These are phyloP conservation scores for Ambrosiella xylebori DNA, from an alignment of 2,329 filamentous ascomycete genomes.

Conservation along the genomic window DNA sequence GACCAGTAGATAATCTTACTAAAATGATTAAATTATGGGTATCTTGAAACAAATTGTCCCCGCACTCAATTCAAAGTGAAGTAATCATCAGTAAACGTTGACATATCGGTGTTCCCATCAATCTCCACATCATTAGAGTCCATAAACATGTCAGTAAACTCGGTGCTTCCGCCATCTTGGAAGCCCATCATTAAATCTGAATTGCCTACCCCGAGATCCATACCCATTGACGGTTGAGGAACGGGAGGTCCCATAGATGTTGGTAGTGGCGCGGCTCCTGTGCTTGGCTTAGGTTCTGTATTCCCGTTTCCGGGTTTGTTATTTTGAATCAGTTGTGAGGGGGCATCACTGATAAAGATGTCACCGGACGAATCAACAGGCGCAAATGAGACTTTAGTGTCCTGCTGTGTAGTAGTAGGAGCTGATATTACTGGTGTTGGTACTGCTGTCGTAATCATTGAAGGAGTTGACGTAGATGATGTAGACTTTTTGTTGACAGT, in stretches of 20 bases:
- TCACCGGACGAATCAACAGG: conserved; percentile 7
- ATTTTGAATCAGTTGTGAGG: conserved; percentile 9
- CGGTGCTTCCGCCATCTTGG: not conserved
- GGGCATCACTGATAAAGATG: conserved; percentile 8
- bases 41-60: not conserved
- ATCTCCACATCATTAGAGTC: conserved; percentile 6
- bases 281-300: conserved; percentile 14
- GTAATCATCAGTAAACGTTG: conserved; percentile 11
- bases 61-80: not conserved
- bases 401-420: not conserved
- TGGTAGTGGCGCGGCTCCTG: conserved; percentile 11
- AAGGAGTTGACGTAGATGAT: not conserved
- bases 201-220: not conserved
- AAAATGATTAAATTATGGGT: too few species aligned
- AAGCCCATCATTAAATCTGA: conserved; percentile 5
- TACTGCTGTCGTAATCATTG: not conserved
- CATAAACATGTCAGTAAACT: conserved; percentile 11
- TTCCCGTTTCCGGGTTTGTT: conserved; percentile 9
- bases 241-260: conserved; percentile 5
- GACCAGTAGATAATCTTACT: too few species aligned
- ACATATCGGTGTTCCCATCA: conserved; percentile 8
- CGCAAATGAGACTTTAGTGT: conserved; percentile 4
- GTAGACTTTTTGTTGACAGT: conserved; percentile 18
- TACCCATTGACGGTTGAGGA: not conserved
- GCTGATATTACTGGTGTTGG: not conserved